These are phyloP conservation scores for Penicillium oxalicum DNA, from an alignment of 2,329 filamentous ascomycete species.

Conservation along the genomic window DNA sequence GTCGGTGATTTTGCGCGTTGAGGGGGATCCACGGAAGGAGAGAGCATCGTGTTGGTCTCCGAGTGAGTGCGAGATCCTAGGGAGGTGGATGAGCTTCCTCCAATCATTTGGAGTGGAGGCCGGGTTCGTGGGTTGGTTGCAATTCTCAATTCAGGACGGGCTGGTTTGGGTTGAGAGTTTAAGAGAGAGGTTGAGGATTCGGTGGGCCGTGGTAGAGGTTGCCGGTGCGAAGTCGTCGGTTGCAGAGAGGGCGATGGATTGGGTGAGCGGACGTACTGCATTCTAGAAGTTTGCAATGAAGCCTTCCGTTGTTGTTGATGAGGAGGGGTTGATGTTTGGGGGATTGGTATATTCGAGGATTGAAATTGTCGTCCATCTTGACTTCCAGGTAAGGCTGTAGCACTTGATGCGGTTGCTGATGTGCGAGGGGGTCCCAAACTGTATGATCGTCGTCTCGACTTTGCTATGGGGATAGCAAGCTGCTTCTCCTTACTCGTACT, in stretches of 20 bases:
- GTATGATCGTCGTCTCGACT: background rate
- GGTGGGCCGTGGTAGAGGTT: background rate
- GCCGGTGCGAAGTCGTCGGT: background rate
- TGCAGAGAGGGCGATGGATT: background rate
- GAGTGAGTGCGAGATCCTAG: background rate
- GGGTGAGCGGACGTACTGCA: background rate
- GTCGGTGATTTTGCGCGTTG: background rate
- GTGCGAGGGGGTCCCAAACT: background rate
- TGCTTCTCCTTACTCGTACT: background rate
- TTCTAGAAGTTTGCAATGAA: background rate
- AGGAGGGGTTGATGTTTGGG: background rate
- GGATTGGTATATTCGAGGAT: background rate
- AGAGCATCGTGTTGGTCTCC: background rate
- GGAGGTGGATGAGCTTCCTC: background rate
- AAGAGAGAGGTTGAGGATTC: background rate
- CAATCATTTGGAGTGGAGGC: slow-evolving; percentile 1
- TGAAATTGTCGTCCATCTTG: background rate
- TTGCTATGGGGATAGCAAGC: background rate
- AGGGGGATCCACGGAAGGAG: background rate
- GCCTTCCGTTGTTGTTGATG: slow-evolving; percentile 1
- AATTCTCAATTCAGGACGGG: slow-evolving; percentile 2
- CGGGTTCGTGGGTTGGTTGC: background rate
- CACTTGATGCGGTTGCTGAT: background rate
- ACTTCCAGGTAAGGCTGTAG: background rate
- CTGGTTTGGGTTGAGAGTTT: background rate